Conservation (phyloP, 2,329 filamentous ascomycete species). For the Cryphonectria naterciae region DNA sequence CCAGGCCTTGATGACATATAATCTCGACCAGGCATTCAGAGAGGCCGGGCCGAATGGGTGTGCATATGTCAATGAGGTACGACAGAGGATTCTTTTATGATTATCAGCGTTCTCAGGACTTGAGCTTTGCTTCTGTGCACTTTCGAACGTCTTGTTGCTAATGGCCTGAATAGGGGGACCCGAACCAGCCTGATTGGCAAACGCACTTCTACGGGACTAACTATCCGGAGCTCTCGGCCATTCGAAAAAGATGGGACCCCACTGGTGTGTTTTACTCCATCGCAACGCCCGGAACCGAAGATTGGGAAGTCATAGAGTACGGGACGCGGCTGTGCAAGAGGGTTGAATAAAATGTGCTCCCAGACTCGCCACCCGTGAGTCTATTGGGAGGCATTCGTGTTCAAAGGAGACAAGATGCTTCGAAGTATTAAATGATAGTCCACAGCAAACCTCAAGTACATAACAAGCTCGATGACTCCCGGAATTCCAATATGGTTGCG, state of each 20-base stretch:
- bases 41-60: slow-evolving; percentile 44
- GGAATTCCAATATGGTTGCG: neutral
- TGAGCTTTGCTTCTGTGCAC: neutral
- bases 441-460: neutral
- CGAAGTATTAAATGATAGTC: neutral
- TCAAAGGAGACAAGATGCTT: neutral
- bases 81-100: slow-evolving; percentile 1
- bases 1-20: slow-evolving; percentile 44
- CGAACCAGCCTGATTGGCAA: slow-evolving; percentile 33
- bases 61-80: slow-evolving; percentile 51
- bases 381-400: neutral
- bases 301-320: slow-evolving; percentile 38
- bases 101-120: neutral
- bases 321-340: slow-evolving; percentile 35
- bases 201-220: slow-evolving; percentile 13
- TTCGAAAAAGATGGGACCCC: slow-evolving; percentile 37
- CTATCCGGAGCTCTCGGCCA: slow-evolving; percentile 30
- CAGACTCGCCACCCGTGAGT: neutral
- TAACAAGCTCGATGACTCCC: neutral
- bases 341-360: neutral
- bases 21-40: slow-evolving; percentile 42
- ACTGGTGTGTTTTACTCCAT: slow-evolving; percentile 31
- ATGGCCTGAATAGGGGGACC: slow-evolving; percentile 36
- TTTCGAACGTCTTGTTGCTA: neutral
- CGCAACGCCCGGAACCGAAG: slow-evolving; percentile 35